Evolutionary conservation across 2,329 filamentous ascomycete species (phyloP).

Genomic region (Phialophora macrospora): DNA sequence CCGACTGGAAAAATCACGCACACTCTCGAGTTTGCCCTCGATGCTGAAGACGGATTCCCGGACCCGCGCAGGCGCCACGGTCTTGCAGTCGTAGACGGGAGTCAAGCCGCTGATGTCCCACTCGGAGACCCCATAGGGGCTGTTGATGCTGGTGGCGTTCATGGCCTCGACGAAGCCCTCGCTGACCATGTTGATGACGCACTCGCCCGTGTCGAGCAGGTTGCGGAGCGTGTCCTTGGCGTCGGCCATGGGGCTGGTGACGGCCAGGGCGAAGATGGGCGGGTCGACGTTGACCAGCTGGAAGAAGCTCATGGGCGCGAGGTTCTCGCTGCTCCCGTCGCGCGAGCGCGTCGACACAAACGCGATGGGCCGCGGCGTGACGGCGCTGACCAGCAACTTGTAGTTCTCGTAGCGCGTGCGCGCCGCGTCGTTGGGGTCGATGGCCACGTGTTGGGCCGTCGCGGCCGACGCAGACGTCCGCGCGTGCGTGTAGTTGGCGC

Average conservation of each 20-base stretch:
- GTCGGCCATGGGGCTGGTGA: conserved; percentile 59
- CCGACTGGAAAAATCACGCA: too few species aligned
- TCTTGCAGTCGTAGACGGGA: too few species aligned
- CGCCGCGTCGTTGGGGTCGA: too few species aligned
- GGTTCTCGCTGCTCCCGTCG: conserved; percentile 70
- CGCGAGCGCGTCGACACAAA: conserved; percentile 48
- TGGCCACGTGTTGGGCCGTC: too few species aligned
- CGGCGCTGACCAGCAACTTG: neutral
- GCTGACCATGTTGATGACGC: conserved; percentile 82
- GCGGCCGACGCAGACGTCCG: too few species aligned
- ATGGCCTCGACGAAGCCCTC: conserved; percentile 86
- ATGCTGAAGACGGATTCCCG: too few species aligned
- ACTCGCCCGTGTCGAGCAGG: conserved; percentile 72
- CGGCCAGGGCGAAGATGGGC: conserved; percentile 74
- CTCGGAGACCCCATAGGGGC: conserved; percentile 64
- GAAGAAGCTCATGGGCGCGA: conserved; percentile 87
- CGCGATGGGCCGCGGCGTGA: neutral
- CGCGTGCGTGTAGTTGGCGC: too few species aligned
- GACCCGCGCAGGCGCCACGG: too few species aligned
- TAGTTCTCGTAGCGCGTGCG: too few species aligned
- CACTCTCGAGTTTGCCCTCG: too few species aligned
- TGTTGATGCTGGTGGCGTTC: conserved; percentile 76
- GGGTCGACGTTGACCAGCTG: conserved; percentile 83
- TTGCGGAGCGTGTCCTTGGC: conserved; percentile 82
- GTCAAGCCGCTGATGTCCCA: too few species aligned